These are phyloP conservation scores for Xylaria sp. DNA, from an alignment of 2,329 filamentous ascomycete species.

Conservation along the genomic window DNA sequence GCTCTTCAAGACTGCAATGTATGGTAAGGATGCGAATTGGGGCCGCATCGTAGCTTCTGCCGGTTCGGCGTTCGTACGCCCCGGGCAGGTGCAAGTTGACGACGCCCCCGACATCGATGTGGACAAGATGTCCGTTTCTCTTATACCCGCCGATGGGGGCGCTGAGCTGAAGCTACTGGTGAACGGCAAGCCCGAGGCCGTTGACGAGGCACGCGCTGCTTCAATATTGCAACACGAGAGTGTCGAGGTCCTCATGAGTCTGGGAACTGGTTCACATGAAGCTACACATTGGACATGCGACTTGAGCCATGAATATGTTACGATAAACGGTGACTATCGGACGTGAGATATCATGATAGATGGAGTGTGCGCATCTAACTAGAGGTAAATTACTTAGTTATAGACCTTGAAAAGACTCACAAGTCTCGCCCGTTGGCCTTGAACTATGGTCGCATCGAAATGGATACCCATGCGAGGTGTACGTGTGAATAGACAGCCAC, in stretches of 20 bases:
- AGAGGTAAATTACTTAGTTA: neutral
- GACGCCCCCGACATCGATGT: conserved; percentile 68
- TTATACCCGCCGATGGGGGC: conserved; percentile 78
- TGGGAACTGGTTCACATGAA: conserved; percentile 72
- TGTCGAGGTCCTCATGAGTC: conserved; percentile 75
- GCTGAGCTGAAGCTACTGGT: conserved; percentile 77
- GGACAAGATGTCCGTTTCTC: conserved; percentile 76
- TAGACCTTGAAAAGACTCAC: neutral
- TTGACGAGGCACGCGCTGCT: conserved; percentile 77
- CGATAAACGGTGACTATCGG: conserved; percentile 34
- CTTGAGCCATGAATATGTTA: conserved; percentile 79
- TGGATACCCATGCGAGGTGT: too few species aligned
- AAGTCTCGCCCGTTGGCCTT: neutral
- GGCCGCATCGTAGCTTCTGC: conserved; percentile 94
- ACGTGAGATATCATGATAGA: conserved; percentile 19
- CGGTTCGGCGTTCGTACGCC: conserved; percentile 68
- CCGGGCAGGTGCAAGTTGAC: conserved; percentile 58
- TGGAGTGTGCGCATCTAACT: neutral
- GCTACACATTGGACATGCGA: conserved; percentile 86
- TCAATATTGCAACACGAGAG: conserved; percentile 81
- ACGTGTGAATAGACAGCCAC: neutral
- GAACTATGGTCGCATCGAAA: too few species aligned
- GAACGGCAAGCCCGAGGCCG: conserved; percentile 77
- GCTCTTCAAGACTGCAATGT: conserved; percentile 95
- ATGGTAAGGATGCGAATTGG: conserved; percentile 98